phyloP scores from a whole-genome alignment of 768 basidiomycete species.

The Terana coerulea region DNA sequence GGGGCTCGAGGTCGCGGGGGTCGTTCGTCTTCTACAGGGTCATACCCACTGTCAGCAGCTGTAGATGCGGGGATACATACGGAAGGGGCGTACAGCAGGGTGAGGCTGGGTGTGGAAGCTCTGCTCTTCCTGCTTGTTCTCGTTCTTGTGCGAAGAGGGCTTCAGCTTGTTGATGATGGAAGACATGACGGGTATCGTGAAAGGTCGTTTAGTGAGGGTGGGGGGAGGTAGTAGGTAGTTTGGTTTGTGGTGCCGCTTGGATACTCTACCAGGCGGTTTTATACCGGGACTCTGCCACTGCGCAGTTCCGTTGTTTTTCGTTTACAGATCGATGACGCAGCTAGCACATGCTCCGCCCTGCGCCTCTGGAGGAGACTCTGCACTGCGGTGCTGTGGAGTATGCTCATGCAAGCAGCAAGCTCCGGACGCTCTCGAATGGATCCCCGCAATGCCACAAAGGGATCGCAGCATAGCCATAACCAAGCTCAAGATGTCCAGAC shows the following conservation, averaged over 20 bases:
- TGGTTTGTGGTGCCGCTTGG: not conserved
- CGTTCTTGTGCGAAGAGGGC: constrained; percentile 1
- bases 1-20: constrained; percentile 46
- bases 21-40: constrained; percentile 54
- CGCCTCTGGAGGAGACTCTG: not conserved
- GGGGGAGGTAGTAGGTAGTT: not conserved
- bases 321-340: constrained; percentile 4
- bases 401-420: not conserved
- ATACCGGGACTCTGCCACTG: not conserved
- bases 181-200: not conserved
- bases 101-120: constrained; percentile 57
- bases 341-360: not conserved
- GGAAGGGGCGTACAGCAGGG: constrained; percentile 45
- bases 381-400: constrained; percentile 7
- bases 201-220: not conserved
- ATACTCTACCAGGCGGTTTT: not conserved
- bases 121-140: constrained; percentile 27
- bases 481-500: no score
- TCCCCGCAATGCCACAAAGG: not conserved
- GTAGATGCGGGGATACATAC: not conserved
- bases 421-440: not conserved
- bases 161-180: constrained; percentile 6
- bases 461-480: no score
- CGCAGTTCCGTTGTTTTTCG: not conserved
- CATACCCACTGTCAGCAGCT: not conserved